A percentile compares a stretch with the other conserved stretches of the same genome.
Evolutionary conservation across 202 grass and related monocot species (phyloP).

Genomic region (Carex sylvatica): DNA sequence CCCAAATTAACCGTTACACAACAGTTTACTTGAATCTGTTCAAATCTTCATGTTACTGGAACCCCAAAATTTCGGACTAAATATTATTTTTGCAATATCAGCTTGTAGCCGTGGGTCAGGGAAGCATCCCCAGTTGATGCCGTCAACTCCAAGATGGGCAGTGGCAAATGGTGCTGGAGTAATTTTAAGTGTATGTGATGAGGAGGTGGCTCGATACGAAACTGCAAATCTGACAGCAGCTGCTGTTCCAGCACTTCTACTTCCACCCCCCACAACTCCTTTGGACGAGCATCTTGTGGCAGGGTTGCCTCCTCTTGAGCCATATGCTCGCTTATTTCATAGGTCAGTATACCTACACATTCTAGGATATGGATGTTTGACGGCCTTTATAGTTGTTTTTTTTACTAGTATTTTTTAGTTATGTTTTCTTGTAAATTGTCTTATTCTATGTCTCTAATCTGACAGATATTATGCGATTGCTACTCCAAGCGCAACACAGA

Average conservation of each 20-base stretch:
- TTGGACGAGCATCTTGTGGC: conserved; percentile 97
- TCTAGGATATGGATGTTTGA: not conserved
- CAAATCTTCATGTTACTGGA: not conserved
- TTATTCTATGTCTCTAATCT: conserved; percentile 25
- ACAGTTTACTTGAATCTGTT: not conserved
- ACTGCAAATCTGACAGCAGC: conserved; percentile 96
- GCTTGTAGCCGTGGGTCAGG: conserved; percentile 89
- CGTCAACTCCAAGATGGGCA: conserved; percentile 98
- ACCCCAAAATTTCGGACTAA: not conserved
- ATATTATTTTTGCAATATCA: conserved; percentile 27
- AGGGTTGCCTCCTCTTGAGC: conserved; percentile 85
- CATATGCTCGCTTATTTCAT: conserved; percentile 93
- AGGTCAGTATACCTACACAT: conserved; percentile 43
- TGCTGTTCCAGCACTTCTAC: conserved; percentile 92
- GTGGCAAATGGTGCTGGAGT: conserved; percentile 99
- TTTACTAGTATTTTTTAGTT: conserved; percentile 12
- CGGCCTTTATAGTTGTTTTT: not conserved
- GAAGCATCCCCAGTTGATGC: conserved; percentile 98
- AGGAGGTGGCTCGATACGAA: conserved; percentile 90
- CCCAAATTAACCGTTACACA: not conserved
- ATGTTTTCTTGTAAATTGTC: conserved; percentile 22
- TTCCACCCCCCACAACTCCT: conserved; percentile 86
- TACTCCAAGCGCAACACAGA: conserved; percentile 95
- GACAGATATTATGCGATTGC: conserved; percentile 94
- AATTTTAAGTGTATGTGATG: conserved; percentile 97